Evolutionary conservation across 164 flowering plant species (phyloP), one percentile per base, ranked within the genome.

Genomic region (Echeveria elegans): DNA sequence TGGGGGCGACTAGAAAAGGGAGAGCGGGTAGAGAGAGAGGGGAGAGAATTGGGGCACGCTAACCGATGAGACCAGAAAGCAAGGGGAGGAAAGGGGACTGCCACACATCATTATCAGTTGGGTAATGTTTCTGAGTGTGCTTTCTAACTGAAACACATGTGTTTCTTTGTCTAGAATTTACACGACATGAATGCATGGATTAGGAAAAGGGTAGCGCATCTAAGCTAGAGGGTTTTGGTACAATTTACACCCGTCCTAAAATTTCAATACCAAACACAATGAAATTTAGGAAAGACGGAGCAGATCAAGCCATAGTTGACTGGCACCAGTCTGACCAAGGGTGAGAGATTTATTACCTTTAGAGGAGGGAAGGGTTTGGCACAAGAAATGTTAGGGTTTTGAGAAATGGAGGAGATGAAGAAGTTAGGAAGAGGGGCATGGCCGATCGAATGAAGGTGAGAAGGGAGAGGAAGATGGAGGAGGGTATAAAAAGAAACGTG

Each of bases 111-210:
- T 32, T 28, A 28, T 26, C 61, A 28, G 61, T 26, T 28, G 61
- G 56, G 30, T 12, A 43, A 56, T 56, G 61, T 56, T 56, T 56
- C 32, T 56, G 32, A 15, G 61, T 56, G 61, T 56, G 61, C 61
- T 56, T 56, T 56, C 7, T 56, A 56, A 26, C 61, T 56, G 61
- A 56, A 28, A 56, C 61, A 56, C 61, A 56, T 56, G 61, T 26
- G 61, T 56, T 28, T 56, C 5, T 56, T 56, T 56, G 61, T 28
- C 61, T 12, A 29, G 61, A 28, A 56, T 56, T 56, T 56, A 56
- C 3, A 26, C 19, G 61, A 56, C 61, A 56, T 26, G 61, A 56
- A 56, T 14, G 47, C 47, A 43, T 43, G 59, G 30, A 29, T 53
- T 14, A 26, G 32, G 18, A 14, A 56, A 56, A 43, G 47, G n/a